Evolutionary conservation across 73 alveolate species (phyloP).

Genomic region (Loxodes magnus): DNA sequence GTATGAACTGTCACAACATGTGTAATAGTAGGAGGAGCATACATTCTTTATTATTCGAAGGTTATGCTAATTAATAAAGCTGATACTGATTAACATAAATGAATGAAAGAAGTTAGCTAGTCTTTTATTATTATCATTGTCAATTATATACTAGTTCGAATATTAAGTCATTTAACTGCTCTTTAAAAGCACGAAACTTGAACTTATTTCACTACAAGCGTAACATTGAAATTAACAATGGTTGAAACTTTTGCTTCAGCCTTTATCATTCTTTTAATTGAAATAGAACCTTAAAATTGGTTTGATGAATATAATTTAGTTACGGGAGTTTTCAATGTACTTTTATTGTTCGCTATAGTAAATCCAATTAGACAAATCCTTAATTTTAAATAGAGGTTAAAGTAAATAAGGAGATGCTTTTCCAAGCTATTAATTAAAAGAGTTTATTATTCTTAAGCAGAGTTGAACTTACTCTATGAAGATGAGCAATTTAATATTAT

Average conservation of each 20-base stretch:
- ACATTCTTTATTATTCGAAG: no score
- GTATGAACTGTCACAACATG: no score
- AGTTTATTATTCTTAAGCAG: not conserved
- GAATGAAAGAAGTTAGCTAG: no score
- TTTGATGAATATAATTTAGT: not conserved
- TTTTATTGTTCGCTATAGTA: not conserved
- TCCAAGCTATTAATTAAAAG: not conserved
- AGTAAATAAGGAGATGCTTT: not conserved
- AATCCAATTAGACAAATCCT: not conserved
- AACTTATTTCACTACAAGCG: conserved; percentile 2
- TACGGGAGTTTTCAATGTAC: not conserved
- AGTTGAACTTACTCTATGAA: no score
- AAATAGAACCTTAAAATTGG: conserved; percentile 10
- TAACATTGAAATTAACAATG: not conserved
- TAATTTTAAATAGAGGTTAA: not conserved
- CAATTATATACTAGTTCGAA: conserved; percentile 6
- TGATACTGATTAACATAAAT: not conserved
- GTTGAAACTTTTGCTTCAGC: conserved; percentile 3
- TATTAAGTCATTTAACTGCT: not conserved
- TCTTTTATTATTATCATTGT: not conserved
- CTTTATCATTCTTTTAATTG: not conserved
- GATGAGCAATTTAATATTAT: no score
- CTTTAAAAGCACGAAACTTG: not conserved
- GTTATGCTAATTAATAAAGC: no score
- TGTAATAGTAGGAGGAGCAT: no score